Evolutionary conservation across 2,329 filamentous ascomycete species (phyloP), one percentile per base, ranked within the genome.

Genomic region (Coleophoma cylindrospora): DNA sequence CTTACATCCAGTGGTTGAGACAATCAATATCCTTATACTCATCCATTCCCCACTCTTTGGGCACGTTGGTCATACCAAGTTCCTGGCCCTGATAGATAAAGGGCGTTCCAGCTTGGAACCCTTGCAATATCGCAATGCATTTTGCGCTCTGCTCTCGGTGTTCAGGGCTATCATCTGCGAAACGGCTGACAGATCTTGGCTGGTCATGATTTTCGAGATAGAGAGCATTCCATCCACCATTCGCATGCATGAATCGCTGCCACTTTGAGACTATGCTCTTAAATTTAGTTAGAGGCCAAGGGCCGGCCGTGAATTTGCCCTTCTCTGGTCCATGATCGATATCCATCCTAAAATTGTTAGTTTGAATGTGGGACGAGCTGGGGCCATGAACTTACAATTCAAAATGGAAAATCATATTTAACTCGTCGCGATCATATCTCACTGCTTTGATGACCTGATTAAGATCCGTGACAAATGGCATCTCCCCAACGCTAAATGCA

Each of bases 391-490:
- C 71, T 59, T 58, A 77, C 74, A 81, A 70, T 50, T 87, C 84
- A 61, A 89, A 89, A 58, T 86, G 80, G 66, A 89, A 88, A 34
- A 88, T 83, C 83, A 88, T 88, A 63, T 79, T 83, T 41, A 88
- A 67, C 61, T 87, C 82, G 33, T 74, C 72, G 14, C 77, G 72
- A 46, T 79, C 75, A 19, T 72, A 75, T 3, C 72, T 72, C 2
- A 87, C 82, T 7, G 73, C 74, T 13, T 70, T 69, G 6, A 82
- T 59, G 1, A 81, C 72, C 50, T 80, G 74, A 7, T 74, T 65
- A 8, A 69, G 68, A 44, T 73, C 72, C 4, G 67, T 68, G 1
- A 74, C 50, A 68, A 69, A 19, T 59, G 72, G 19, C 71, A 74
- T 55, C 57, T 80, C 77, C 9, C 77, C 77, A 4, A 80, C 76